A percentile compares a stretch with the other conserved stretches of the same genome.
These are phyloP conservation scores for Eucalyptus cladocalyx DNA, from an alignment of 345 rosid genomes.

Conservation along the genomic window DNA sequence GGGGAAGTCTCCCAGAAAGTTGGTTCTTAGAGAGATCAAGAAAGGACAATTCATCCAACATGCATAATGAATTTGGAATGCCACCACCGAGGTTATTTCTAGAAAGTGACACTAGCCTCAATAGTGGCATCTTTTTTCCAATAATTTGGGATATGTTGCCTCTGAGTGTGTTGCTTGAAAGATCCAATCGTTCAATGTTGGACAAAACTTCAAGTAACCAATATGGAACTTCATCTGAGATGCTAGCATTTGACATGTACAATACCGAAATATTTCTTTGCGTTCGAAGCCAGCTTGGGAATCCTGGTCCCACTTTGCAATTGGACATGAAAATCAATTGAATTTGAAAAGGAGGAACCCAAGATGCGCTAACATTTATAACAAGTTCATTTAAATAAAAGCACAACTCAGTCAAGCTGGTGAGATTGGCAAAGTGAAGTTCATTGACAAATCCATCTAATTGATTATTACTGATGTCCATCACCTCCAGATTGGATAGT, in stretches of 20 bases:
- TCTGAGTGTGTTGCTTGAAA: background rate
- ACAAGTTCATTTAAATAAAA: background rate
- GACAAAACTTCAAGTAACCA: background rate
- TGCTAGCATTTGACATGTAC: background rate
- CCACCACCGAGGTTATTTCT: background rate
- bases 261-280: background rate
- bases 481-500: background rate
- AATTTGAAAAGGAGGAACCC: background rate
- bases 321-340: background rate
- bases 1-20: background rate
- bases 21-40: background rate
- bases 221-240: background rate
- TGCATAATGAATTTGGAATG: background rate
- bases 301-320: background rate
- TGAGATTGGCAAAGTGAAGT: background rate
- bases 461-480: background rate
- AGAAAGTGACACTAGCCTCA: background rate
- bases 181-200: background rate
- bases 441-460: background rate
- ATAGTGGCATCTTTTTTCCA: background rate
- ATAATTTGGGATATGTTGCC: background rate
- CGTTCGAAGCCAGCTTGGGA: background rate
- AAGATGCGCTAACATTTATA: background rate
- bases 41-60: background rate
- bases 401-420: background rate